Base-by-base conservation (phyloP, 768 basidiomycete species). In the Russula foetens region DNA sequence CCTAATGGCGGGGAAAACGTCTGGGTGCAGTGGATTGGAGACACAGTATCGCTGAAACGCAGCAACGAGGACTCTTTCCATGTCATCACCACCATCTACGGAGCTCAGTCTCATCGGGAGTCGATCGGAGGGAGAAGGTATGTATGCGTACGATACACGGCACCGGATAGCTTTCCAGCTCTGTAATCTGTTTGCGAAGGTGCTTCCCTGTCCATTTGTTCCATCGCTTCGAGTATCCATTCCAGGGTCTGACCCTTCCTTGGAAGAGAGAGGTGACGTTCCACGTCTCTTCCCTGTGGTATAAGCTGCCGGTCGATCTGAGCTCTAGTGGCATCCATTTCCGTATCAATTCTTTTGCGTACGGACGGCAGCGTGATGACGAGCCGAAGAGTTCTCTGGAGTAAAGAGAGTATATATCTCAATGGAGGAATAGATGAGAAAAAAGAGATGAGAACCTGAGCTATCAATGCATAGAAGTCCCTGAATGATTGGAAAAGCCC, bases 1-100 rank as follows among this genome's bases (percentile, higher is more conserved):
- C 50, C 96, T 81, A 12, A 97, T 75, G 0, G 90, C 87, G 1
- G 95, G 95, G 73, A 97, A 97, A 46, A 94, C 84, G 58, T 94
- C 92, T 0, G 96, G 92, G 68, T 98, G 94, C 11, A 98, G 77
- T 2, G 94, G 92, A 68, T 96, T 94, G 28, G 90, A 88, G 53
- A 93, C 83, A 48, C 86, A 84, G 65, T 94, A 97, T 53, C 84
- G 83, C 62, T 84, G 77, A 68, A 91, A 90, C 0, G 93, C 92
- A 5, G 87, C 79, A 23, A 87, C 83, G 64, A 96, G 85, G 53
- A 97, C 79, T 56, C 80, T 81, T 66, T 84, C 83, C 62, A 94
- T 74, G 49, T 92, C 92, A 15, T 86, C 84, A 12, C 92, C 92
- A 8, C 92, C 92, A 65, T 92, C 89, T 92, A 60, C 14, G 21